phyloP scores from a whole-genome alignment of 331 rosid species.

The Acacia pycnantha region DNA sequence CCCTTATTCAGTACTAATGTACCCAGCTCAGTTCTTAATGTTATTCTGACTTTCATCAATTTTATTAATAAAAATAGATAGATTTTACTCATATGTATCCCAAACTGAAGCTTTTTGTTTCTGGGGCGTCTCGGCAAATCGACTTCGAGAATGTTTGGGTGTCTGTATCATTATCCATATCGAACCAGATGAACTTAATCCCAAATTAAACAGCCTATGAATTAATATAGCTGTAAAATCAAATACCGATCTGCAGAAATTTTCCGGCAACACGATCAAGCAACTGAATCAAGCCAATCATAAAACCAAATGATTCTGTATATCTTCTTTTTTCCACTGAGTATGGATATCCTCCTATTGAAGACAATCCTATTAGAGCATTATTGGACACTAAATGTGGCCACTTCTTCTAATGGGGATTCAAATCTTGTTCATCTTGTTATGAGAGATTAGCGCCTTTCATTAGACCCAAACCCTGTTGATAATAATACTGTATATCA shows the following conservation, averaged over 20 bases:
- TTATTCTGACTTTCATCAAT: constrained; percentile 22
- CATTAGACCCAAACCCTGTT: too few species aligned
- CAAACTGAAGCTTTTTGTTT: neutral
- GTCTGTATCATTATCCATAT: neutral
- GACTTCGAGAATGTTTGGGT: neutral
- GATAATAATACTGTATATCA: too few species aligned
- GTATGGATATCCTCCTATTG: too few species aligned
- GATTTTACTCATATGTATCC: neutral
- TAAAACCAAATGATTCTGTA: neutral
- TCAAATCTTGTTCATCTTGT: too few species aligned
- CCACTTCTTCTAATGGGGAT: too few species aligned
- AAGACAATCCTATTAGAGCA: too few species aligned
- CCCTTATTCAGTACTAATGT: neutral
- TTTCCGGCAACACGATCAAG: neutral
- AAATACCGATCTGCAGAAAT: neutral
- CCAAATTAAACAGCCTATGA: neutral
- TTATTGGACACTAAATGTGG: too few species aligned
- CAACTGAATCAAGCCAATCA: neutral
- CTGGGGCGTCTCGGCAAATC: neutral
- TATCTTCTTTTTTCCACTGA: too few species aligned
- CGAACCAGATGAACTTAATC: neutral
- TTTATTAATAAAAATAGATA: constrained; percentile 4
- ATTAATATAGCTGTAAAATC: neutral
- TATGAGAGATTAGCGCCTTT: too few species aligned
- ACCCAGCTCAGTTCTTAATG: neutral